Evolutionary conservation across 2,329 filamentous ascomycete genomes (phyloP), one percentile per base, ranked within the genome.

Genomic region (Pseudocercospora vitis): DNA sequence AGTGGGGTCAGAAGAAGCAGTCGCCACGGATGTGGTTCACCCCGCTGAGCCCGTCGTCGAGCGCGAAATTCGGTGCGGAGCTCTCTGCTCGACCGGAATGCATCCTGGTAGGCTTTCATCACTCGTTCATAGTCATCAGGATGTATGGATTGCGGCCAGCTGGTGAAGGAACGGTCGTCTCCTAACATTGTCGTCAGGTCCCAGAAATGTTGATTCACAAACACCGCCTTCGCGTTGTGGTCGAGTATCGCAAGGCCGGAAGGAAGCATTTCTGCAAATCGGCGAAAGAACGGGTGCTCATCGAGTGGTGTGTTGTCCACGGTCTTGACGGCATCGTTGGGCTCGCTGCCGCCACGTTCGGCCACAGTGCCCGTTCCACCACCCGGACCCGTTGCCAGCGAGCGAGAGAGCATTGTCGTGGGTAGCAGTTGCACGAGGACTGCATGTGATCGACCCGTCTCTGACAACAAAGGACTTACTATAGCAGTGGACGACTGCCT

Each of bases 141-240:
- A 56, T 76, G 71, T 24, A 77, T 77, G 33, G 71, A 75, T 48
- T 76, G 71, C 0, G 74, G 74, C 74, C 74, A 77, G 3, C 72
- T 69, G 9, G 68, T 73, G 52, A 77, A 77, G 1, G 70, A 67
- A 23, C 73, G 69, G n/a, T 67, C 61, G 0, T 67, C 64, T 16
- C 67, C 64, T 29, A 68, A 67, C 52, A 74, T 73, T 0, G 73
- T 76, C 0, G 75, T 77, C n/a, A 77, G 65, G 18, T 70, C 66
- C 59, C 74, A 76, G 57, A 76, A 77, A 44, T 70, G 68, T 48
- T 75, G 71, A 47, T 77, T 77, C 9, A 77, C 75, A 47, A 76
- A 77, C 7, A 77, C 64, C 7, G 74, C 72, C 31, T 74, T 72
- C 1, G 74, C 73, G 14, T 73, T 67, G 42, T 70, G 70, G 54